Evolutionary conservation across 1,139 yeast species (phyloP).

Genomic region (Pneumocystis wakefieldiae): DNA sequence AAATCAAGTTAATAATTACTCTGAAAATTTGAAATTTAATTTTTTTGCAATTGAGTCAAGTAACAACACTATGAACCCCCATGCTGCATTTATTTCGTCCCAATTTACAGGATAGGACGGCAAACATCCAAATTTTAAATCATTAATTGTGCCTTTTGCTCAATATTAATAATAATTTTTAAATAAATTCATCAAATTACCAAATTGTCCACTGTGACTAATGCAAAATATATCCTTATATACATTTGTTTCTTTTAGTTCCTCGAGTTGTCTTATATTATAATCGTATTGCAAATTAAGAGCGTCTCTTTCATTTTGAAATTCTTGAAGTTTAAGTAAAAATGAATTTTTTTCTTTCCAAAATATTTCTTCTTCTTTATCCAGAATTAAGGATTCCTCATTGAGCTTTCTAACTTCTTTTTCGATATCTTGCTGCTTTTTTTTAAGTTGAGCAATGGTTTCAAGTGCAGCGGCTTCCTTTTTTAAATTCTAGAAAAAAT

Average conservation of each 20-base stretch:
- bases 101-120: slow-evolving; percentile 49
- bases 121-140: slow-evolving; percentile 45
- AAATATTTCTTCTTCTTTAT: slow-evolving; percentile 16
- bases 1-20: slow-evolving; percentile 15
- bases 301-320: slow-evolving; percentile 15
- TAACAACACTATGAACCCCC: slow-evolving; percentile 68
- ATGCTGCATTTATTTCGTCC: slow-evolving; percentile 84
- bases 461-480: slow-evolving; percentile 20
- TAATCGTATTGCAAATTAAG: slow-evolving; percentile 13
- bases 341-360: slow-evolving; percentile 15
- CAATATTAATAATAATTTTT: neutral
- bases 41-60: slow-evolving; percentile 49
- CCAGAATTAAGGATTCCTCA: slow-evolving; percentile 22
- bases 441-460: slow-evolving; percentile 23
- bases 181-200: slow-evolving; percentile 58
- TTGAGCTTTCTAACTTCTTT: slow-evolving; percentile 25
- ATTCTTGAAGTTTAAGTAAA: slow-evolving; percentile 12
- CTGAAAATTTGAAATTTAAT: slow-evolving; percentile 39
- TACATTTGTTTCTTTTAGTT: slow-evolving; percentile 59
- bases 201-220: slow-evolving; percentile 68
- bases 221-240: slow-evolving; percentile 70
- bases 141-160: neutral
- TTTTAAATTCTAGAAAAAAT: slow-evolving; percentile 17
- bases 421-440: slow-evolving; percentile 20
- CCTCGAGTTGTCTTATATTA: slow-evolving; percentile 20